Base-by-base conservation (phyloP, 768 basidiomycete genomes). In the Lentinula sp. region DNA sequence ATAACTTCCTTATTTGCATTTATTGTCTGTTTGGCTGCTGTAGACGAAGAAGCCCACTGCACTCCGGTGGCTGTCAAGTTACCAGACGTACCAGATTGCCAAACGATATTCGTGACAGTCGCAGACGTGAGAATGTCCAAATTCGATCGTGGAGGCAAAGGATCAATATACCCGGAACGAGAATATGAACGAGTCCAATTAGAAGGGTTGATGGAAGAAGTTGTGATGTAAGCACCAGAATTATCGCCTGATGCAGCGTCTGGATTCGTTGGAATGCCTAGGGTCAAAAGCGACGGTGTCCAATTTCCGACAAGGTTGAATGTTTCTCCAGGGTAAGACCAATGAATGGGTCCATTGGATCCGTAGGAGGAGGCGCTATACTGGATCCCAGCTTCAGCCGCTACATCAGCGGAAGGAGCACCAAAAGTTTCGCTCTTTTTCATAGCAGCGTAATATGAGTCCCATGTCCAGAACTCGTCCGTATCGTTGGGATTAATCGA, bases 141-240 rank as follows among this genome's bases (percentile, higher is more conserved):
- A 67, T 90, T 90, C 28, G 77, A 60, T 48, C 86, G 81, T 23
- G 84, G 79, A 0, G 86, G 83, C 1, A 87, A 76, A 4, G 82
- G 77, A 70, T 88, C 87, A 65, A 83, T 79, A 70, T 83, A 84
- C 6, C 77, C 81, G 1, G 81, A 76, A 61, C 82, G 79, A 2
- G 85, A 77, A 69, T 83, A 81, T 2, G 82, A 84, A 52, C 85
- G 80, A 18, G 83, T 85, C 76, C 81, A 82, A 70, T 84, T 85
- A 12, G n/a, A 36, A 12, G 50, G 39, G 12, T 42, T 42, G 16
- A 63, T 60, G n/a, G 61, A 46, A 16, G 61, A 60, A 6, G 55
- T 54, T 42, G 63, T 43, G 61, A 65, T 54, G 51, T 57, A 65
- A 23, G 59, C 62, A 28, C 64, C 76, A 74, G 72, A 76, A 64